Base-by-base conservation (phyloP, 2,329 filamentous ascomycete species). In the Hirsutella thompsonii region DNA sequence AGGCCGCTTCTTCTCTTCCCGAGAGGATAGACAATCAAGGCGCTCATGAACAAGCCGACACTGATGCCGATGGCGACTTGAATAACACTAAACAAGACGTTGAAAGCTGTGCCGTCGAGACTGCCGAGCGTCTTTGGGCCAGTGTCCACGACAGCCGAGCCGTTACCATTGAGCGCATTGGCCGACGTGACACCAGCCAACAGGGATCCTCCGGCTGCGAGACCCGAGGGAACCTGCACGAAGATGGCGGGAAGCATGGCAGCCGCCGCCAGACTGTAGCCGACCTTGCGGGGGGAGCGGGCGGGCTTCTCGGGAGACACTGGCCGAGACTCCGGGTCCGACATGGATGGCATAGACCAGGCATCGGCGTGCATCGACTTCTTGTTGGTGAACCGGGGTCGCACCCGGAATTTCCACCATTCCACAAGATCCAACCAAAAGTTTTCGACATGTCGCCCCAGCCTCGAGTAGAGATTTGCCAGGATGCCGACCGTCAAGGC, bases 211-310 rank as follows among this genome's bases (percentile, higher is more conserved):
- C 68, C 67, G 0, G 73, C 74, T 3, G 76, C 76, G n/a, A 81
- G 60, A 21, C 76, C 74, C 18, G 71, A 75, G 0, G 76, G 76
- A 20, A 81, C 76, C 47, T 79, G 76, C 2, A 81, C 73, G 47
- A 93, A 93, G 47, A 94, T 93, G 5, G 83, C 88, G 0, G 88
- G 88, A 9, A 94, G 64, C 69, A 94, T 85, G 2, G 84, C 82
- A 0, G 86, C 85, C 0, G 87, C 87, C 0, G 88, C 88, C 2
- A 94, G 74, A 2, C 83, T 83, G 55, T 89, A 87, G 11, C 81
- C 78, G 5, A 77, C 62, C 6, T 66, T 60, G 6, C 68, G 58
- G n/a, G 61, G 52, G 46, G 59, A 52, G 44, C 55, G 36, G 38
- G 47, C 49, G 16, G 51, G 44, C 33, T 50, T 52, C 38, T 54